A percentile compares a stretch with the other conserved stretches of the same genome.
These are phyloP conservation scores for Prunus dulcis DNA, from an alignment of 306 rosid species.

Conservation along the genomic window DNA sequence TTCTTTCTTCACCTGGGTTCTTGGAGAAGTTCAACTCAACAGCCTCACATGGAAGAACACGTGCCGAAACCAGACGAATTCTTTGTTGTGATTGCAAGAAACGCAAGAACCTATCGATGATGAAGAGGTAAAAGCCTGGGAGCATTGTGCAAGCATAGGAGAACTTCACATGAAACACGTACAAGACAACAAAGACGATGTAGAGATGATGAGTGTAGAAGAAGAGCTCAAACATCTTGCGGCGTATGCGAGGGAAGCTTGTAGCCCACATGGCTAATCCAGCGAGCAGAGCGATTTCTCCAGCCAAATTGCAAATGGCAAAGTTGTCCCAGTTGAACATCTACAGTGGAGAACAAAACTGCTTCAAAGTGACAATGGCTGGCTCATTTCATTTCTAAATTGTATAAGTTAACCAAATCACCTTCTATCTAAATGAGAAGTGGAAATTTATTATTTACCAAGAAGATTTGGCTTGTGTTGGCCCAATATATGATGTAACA, in stretches of 20 bases:
- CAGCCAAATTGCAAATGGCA: constrained; percentile 58
- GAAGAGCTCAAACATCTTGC: constrained; percentile 51
- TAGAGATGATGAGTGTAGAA: constrained; percentile 54
- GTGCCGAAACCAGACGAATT: constrained; percentile 37
- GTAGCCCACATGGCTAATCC: constrained; percentile 55
- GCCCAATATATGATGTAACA: constrained; percentile 41
- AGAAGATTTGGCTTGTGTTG: constrained; percentile 37
- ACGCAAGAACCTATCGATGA: constrained; percentile 50
- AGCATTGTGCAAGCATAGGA: constrained; percentile 48
- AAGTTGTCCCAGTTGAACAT: constrained; percentile 44
- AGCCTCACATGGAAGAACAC: constrained; percentile 50
- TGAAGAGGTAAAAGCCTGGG: constrained; percentile 60
- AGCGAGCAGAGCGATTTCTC: constrained; percentile 44
- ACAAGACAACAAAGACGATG: constrained; percentile 52
- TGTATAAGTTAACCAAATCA: too few relatives aligned
- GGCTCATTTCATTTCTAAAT: background rate
- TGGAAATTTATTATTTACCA: constrained; percentile 17
- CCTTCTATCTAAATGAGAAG: background rate
- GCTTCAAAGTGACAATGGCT: background rate
- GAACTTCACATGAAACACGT: constrained; percentile 53
- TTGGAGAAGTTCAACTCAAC: constrained; percentile 62
- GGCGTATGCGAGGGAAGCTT: constrained; percentile 43
- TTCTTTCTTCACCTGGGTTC: constrained; percentile 20
- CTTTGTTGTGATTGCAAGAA: constrained; percentile 50
- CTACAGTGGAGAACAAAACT: constrained; percentile 21